These are phyloP conservation scores for Senna tora DNA, from an alignment of 306 rosid species.

Conservation along the genomic window DNA sequence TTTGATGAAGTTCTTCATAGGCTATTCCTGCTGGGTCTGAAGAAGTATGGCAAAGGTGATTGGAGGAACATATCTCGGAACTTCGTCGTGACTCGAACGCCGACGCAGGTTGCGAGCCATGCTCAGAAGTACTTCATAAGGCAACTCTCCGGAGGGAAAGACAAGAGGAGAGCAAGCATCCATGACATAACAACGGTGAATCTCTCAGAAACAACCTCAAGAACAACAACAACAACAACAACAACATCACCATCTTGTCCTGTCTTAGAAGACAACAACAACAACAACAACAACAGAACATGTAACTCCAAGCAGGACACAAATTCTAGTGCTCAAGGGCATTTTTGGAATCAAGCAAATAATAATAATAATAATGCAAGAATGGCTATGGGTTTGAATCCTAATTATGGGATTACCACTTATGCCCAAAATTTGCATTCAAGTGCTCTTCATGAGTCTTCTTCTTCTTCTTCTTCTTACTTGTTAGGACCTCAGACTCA, in stretches of 20 bases:
- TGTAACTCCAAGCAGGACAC: slow-evolving; percentile 36
- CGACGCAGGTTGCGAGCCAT: slow-evolving; percentile 97
- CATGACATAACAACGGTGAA: slow-evolving; percentile 95
- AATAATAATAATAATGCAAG: slow-evolving; percentile 1
- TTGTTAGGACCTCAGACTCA: slow-evolving; percentile 60
- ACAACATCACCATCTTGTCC: slow-evolving; percentile 43
- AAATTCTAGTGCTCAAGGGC: slow-evolving; percentile 38
- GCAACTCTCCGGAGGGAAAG: slow-evolving; percentile 85
- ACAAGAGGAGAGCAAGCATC: slow-evolving; percentile 92
- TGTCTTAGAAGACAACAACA: slow-evolving; percentile 45
- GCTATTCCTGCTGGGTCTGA: slow-evolving; percentile 82
- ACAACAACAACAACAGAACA: slow-evolving; percentile 46
- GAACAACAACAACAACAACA: slow-evolving; percentile 42
- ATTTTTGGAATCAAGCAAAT: slow-evolving; percentile 68
- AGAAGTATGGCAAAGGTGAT: slow-evolving; percentile 92
- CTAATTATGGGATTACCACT: slow-evolving; percentile 57
- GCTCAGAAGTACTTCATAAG: slow-evolving; percentile 96
- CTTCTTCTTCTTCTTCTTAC: no score
- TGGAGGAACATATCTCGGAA: slow-evolving; percentile 95
- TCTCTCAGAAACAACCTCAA: slow-evolving; percentile 56
- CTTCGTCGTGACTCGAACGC: slow-evolving; percentile 74
- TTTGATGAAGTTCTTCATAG: slow-evolving; percentile 46
- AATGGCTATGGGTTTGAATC: slow-evolving; percentile 47
- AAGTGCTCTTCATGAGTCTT: slow-evolving; percentile 52
- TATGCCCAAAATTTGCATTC: slow-evolving; percentile 57